Conservation (phyloP, 2,329 filamentous ascomycete genomes). For the Plenodomus lindquistii region DNA sequence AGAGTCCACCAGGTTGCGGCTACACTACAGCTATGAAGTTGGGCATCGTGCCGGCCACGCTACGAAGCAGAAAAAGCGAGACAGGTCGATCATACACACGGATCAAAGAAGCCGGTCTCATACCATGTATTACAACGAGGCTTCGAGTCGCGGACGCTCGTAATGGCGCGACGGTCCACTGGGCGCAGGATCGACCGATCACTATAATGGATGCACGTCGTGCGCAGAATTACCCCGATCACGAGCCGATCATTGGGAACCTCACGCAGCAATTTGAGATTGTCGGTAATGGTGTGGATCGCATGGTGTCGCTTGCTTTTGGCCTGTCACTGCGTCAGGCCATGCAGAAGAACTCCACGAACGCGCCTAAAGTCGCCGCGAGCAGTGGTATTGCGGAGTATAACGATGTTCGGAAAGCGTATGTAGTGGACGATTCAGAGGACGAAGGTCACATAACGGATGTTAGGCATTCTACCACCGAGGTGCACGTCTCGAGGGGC, state of each 20-base stretch:
- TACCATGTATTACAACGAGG: conserved; percentile 66
- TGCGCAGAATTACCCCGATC: conserved; percentile 71
- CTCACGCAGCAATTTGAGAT: conserved; percentile 63
- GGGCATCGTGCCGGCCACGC: conserved; percentile 36
- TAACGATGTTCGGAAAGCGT: neutral
- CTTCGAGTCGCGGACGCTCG: conserved; percentile 59
- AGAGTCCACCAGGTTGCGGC: conserved; percentile 47
- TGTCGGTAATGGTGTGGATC: conserved; percentile 76
- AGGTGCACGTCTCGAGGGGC: neutral
- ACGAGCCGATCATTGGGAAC: conserved; percentile 69
- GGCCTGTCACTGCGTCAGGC: conserved; percentile 59
- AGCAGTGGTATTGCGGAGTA: neutral
- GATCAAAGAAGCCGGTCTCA: conserved; percentile 56
- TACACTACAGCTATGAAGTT: conserved; percentile 41
- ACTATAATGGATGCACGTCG: conserved; percentile 69
- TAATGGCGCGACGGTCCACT: conserved; percentile 64
- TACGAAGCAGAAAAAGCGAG: conserved; percentile 23
- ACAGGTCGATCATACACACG: conserved; percentile 53
- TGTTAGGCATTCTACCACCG: neutral
- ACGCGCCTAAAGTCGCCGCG: neutral
- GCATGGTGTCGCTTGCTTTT: conserved; percentile 67
- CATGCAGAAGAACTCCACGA: conserved; percentile 1
- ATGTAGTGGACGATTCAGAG: neutral
- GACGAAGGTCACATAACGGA: neutral
- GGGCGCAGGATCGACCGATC: conserved; percentile 63